Conservation (phyloP, 208 protist species). For the Vickermania spadyakhi region DNA sequence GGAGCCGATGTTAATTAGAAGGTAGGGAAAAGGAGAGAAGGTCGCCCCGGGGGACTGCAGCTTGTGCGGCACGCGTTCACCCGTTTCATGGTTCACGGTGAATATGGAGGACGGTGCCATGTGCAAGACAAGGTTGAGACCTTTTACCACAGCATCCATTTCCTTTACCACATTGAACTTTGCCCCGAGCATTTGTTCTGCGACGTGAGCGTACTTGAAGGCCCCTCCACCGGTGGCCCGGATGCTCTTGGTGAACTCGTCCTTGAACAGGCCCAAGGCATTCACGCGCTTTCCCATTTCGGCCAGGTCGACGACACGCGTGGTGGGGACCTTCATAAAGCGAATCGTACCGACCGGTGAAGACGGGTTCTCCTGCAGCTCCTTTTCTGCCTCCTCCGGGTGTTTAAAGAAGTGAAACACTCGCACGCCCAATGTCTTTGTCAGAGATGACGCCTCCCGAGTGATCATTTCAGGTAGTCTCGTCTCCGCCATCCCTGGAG, state of each 20-base stretch:
- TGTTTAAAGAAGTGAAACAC: slow-evolving; percentile 57
- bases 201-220: slow-evolving; percentile 74
- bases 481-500: slow-evolving; percentile 26
- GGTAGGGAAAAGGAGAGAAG: slow-evolving; percentile 88
- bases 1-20: slow-evolving; percentile 96
- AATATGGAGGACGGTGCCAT: slow-evolving; percentile 73
- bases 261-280: slow-evolving; percentile 26
- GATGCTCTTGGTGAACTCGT: slow-evolving; percentile 28
- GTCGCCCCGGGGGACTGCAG: slow-evolving; percentile 25
- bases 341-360: slow-evolving; percentile 61
- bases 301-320: slow-evolving; percentile 65
- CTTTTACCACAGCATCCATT: slow-evolving; percentile 86
- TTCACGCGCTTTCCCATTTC: slow-evolving; percentile 33
- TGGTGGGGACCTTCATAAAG: slow-evolving; percentile 77
- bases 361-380: slow-evolving; percentile 19
- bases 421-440: slow-evolving; percentile 44
- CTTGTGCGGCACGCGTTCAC: slow-evolving; percentile 50
- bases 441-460: slow-evolving; percentile 68
- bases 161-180: slow-evolving; percentile 82
- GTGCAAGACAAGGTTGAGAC: slow-evolving; percentile 72
- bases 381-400: slow-evolving; percentile 17
- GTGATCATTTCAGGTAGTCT: slow-evolving; percentile 21
- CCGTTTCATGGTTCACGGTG: slow-evolving; percentile 59
- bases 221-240: slow-evolving; percentile 87
- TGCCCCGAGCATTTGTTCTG: slow-evolving; percentile 30